Percentiles rank a stretch among this genome's conserved stretches.
These are phyloP conservation scores for Brassica nigra DNA, from an alignment of 345 rosid species.

Conservation along the genomic window DNA sequence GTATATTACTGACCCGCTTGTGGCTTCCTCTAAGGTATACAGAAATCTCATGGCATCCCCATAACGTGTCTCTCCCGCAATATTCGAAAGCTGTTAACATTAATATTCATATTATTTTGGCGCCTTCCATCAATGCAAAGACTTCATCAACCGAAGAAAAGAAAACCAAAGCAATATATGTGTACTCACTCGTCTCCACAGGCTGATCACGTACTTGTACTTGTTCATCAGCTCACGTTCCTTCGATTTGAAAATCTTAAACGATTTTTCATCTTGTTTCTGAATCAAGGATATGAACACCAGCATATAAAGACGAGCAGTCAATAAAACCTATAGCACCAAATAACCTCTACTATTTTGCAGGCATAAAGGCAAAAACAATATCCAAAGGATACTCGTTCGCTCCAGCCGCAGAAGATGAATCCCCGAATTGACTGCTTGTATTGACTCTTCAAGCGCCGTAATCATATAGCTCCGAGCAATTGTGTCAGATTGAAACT, in stretches of 20 bases:
- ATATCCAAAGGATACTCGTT: conserved; percentile 83
- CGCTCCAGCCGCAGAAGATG: conserved; percentile 79
- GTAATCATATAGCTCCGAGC: conserved; percentile 91
- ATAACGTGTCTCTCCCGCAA: conserved; percentile 77
- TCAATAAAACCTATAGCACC: neutral
- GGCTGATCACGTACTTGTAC: conserved; percentile 78
- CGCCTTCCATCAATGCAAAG: neutral
- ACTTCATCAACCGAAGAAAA: neutral
- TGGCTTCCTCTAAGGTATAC: conserved; percentile 72
- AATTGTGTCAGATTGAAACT: conserved; percentile 86
- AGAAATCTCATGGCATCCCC: conserved; percentile 79
- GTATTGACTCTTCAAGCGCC: conserved; percentile 88
- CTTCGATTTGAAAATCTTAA: conserved; percentile 60
- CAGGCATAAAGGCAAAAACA: neutral
- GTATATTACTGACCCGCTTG: conserved; percentile 60
- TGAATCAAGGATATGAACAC: conserved; percentile 39
- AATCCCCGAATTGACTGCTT: conserved; percentile 77
- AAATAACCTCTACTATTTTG: neutral
- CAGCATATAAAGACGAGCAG: neutral
- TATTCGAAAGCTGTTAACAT: conserved; percentile 67
- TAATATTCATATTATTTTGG: too few relatives aligned
- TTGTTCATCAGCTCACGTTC: conserved; percentile 81
- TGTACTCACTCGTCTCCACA: conserved; percentile 89
- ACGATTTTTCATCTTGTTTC: conserved; percentile 72
- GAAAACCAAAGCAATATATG: conserved; percentile 27